Percentiles rank a stretch among this genome's conserved stretches.
These are phyloP conservation scores for Caryopteris hybrid DNA, from an alignment of 305 asterid species.

Conservation along the genomic window DNA sequence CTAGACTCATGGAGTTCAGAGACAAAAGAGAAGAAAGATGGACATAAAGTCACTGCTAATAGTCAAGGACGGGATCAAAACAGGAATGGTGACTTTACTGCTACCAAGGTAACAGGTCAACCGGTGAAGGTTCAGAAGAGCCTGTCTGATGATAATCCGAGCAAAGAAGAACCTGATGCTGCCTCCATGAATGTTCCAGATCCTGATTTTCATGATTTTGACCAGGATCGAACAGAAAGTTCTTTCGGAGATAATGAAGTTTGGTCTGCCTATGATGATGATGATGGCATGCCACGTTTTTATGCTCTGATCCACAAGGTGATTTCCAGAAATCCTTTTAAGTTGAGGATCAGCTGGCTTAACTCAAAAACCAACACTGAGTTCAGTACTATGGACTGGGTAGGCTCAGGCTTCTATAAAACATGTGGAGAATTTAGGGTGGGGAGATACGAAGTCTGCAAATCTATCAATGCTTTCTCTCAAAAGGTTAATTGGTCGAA, in stretches of 20 bases:
- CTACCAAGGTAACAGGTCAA: slow-evolving; percentile 24
- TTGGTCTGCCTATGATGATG: slow-evolving; percentile 88
- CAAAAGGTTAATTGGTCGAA: slow-evolving; percentile 73
- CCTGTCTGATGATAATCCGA: slow-evolving; percentile 22
- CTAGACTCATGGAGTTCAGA: slow-evolving; percentile 33
- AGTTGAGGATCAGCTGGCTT: slow-evolving; percentile 82
- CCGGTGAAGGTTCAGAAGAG: slow-evolving; percentile 8
- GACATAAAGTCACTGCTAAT: slow-evolving; percentile 9
- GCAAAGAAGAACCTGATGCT: slow-evolving; percentile 16
- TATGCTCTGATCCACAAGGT: slow-evolving; percentile 78
- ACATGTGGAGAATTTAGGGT: slow-evolving; percentile 88
- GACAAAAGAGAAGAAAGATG: slow-evolving; percentile 37
- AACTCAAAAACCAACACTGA: slow-evolving; percentile 72
- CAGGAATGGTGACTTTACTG: slow-evolving; percentile 31
- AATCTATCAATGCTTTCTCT: slow-evolving; percentile 68
- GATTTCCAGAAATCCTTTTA: slow-evolving; percentile 62
- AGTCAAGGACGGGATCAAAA: slow-evolving; percentile 22
- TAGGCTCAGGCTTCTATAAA: slow-evolving; percentile 75
- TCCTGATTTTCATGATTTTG: slow-evolving; percentile 93
- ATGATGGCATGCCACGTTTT: slow-evolving; percentile 96
- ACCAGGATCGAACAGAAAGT: slow-evolving; percentile 61
- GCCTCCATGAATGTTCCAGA: slow-evolving; percentile 76
- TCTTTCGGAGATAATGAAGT: slow-evolving; percentile 77
- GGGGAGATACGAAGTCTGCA: slow-evolving; percentile 54
- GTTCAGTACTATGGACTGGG: slow-evolving; percentile 68